Conservation (phyloP, 352 stramenopile genomes). For the Globisporangium nagaii region DNA sequence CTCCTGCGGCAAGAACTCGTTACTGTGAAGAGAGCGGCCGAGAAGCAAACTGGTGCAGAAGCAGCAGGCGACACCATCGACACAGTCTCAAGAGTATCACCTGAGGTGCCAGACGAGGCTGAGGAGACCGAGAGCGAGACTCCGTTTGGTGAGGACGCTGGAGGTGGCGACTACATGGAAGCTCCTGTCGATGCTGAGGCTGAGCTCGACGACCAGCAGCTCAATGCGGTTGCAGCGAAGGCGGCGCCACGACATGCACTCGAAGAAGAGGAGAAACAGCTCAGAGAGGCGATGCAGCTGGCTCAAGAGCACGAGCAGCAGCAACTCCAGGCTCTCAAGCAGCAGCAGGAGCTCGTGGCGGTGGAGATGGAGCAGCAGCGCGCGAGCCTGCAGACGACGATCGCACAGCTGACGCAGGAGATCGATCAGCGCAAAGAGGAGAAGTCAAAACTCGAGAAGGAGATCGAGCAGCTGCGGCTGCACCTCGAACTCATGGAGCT, state of each 20-base stretch:
- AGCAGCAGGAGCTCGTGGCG: conserved; percentile 9
- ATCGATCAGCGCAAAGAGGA: conserved; percentile 32
- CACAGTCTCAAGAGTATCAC: neutral
- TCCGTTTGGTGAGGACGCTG: neutral
- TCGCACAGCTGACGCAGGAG: conserved; percentile 26
- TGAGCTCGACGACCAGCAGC: neutral
- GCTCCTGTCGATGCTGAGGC: neutral
- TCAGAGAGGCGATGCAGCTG: neutral
- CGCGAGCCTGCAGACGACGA: conserved; percentile 16
- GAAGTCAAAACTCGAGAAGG: conserved; percentile 41
- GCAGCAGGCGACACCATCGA: neutral
- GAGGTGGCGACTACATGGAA: neutral
- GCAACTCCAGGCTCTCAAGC: conserved; percentile 13
- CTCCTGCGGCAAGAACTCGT: conserved; percentile 23
- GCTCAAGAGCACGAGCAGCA: conserved; percentile 11
- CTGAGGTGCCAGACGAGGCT: neutral
- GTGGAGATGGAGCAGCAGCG: conserved; percentile 13
- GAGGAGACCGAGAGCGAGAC: neutral
- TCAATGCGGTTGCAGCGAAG: neutral
- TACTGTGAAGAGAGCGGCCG: neutral
- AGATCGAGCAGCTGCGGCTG: conserved; percentile 59
- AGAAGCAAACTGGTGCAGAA: neutral
- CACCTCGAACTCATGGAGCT: conserved; percentile 51
- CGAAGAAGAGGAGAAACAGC: neutral
- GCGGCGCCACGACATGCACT: neutral